Percentiles rank a stretch among this genome's conserved stretches.
These are phyloP conservation scores for Cercospora sesami DNA, from an alignment of 2,329 filamentous ascomycete genomes.

Conservation along the genomic window DNA sequence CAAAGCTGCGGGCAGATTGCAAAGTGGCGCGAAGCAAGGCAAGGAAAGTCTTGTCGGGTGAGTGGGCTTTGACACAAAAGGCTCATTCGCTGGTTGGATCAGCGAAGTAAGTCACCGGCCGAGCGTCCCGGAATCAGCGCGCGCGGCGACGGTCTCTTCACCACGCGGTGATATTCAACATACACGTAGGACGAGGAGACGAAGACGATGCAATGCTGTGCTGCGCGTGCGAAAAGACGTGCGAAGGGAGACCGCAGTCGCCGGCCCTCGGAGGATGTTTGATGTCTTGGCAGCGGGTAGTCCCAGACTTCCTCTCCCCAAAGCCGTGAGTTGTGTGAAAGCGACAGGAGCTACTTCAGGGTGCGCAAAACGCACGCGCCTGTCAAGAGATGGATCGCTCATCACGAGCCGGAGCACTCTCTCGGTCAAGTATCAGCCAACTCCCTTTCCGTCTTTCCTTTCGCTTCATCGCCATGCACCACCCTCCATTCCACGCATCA, in stretches of 20 bases:
- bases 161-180: neutral
- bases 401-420: neutral
- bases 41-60: conserved; percentile 10
- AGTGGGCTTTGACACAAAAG: neutral
- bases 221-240: neutral
- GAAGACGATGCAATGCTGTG: neutral
- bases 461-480: neutral
- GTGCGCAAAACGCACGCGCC: neutral
- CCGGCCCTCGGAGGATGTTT: neutral
- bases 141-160: neutral
- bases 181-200: neutral
- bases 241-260: neutral
- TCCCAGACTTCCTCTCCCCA: neutral
- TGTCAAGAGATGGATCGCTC: conserved; percentile 13
- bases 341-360: neutral
- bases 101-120: conserved; percentile 1
- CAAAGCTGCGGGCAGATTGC: conserved; percentile 7
- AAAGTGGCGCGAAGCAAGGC: conserved; percentile 11
- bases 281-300: neutral
- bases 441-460: neutral
- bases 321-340: neutral
- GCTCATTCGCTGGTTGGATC: neutral
- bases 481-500: neutral
- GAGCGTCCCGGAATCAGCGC: neutral
- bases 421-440: neutral